Base-by-base conservation (phyloP, 345 rosid genomes). In the Anastatica hierochuntica region DNA sequence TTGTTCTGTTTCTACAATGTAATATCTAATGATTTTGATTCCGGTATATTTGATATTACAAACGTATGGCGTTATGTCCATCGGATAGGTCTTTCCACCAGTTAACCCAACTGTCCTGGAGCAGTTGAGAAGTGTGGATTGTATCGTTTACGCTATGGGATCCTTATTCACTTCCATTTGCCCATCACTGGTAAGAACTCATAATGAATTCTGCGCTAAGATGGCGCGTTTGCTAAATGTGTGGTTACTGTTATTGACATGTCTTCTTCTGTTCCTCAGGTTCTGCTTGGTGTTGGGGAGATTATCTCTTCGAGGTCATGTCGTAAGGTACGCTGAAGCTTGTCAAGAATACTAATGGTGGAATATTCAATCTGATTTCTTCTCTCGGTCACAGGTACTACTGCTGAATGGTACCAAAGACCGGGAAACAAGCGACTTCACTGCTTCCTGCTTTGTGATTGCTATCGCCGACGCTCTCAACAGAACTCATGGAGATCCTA, bases 91-190 rank as follows among this genome's bases (percentile, higher is more conserved):
- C 57, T 86, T 82, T 59, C 98, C 98, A 34, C 46, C 79, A 6
- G 84, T 68, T 21, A 90, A 90, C 60, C 77, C 79, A 53, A 70
- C 80, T 37, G 96, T 82, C 38, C 68, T 86, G 72, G 96, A 90
- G 51, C 95, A 84, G 76, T 71, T 90, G 64, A 73, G 62, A 38
- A 72, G 64, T 9, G 95, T 87, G 51, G 92, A 87, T 61, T 84
- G 96, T 75, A 77, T 90, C 53, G 72, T 90, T 63, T 90, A 90
- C 74, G 89, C 95, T 26, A 90, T 90, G 98, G 98, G 96, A 18
- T 90, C 98, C 29, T 76, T 90, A n/a, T 90, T 90, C 65, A 87
- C 96, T 58, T 90, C 98, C 53, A 57, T 86, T 50, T 90, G 98
- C 76, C 96, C 98, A 30, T 87, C 98, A 24, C 33, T 87, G 86